A percentile compares a stretch with the other conserved stretches of the same genome.
Conservation (phyloP, 2,329 filamentous ascomycete genomes). For the Microascus cirrosus region DNA sequence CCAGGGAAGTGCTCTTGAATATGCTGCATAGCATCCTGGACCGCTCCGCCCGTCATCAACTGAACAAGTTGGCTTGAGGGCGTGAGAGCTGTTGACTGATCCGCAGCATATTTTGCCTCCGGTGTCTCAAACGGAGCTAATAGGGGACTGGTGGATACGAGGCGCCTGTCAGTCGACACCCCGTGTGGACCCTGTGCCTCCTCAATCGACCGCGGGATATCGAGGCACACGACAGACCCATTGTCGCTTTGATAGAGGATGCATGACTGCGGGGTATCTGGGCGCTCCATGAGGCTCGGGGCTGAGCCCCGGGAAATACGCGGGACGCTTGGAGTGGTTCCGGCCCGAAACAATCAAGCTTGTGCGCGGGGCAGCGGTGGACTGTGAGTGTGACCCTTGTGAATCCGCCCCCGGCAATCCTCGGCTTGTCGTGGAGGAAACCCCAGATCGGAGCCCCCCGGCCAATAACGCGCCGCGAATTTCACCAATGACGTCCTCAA, state of each 20-base stretch:
- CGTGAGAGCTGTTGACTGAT: slow-evolving; percentile 11
- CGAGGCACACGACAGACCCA: slow-evolving; percentile 45
- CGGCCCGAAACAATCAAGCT: neutral
- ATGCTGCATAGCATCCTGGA: slow-evolving; percentile 29
- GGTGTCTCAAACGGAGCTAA: slow-evolving; percentile 3
- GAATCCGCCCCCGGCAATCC: slow-evolving; percentile 2
- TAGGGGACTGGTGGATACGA: slow-evolving; percentile 28
- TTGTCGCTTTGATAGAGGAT: slow-evolving; percentile 20
- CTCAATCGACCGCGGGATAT: slow-evolving; percentile 61
- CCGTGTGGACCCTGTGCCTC: slow-evolving; percentile 44
- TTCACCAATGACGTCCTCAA: slow-evolving; percentile 2
- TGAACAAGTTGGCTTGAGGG: slow-evolving; percentile 39
- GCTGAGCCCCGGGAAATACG: neutral
- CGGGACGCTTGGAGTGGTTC: neutral
- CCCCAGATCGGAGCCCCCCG: neutral
- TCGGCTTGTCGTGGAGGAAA: slow-evolving; percentile 1
- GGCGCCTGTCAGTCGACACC: slow-evolving; percentile 22
- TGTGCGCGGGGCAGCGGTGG: neutral
- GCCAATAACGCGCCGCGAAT: neutral
- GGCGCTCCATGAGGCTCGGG: neutral
- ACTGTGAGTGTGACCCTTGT: neutral
- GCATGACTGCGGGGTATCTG: slow-evolving; percentile 11
- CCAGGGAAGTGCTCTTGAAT: slow-evolving; percentile 23
- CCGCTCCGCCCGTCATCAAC: slow-evolving; percentile 37
- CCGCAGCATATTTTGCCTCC: neutral